A percentile compares a stretch with the other conserved stretches of the same genome.
Evolutionary conservation across 805 yeast species (phyloP).

Genomic region (Komagataella mondaviorum): DNA sequence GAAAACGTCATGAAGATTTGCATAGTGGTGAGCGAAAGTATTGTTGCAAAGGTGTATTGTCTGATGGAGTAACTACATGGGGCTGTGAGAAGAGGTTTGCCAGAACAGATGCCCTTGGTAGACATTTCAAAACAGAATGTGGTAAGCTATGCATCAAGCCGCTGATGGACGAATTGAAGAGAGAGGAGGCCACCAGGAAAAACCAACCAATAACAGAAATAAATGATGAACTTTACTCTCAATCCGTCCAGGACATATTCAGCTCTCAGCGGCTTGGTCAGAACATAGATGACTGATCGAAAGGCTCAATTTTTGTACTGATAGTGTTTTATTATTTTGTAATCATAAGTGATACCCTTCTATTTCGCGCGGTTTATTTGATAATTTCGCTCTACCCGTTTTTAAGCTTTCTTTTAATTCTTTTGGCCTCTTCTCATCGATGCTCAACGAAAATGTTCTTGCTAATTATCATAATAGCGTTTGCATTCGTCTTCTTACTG

Average conservation of each 20-base stretch:
- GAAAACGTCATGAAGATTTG: constrained; percentile 62
- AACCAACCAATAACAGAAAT: neutral
- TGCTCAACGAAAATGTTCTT: neutral
- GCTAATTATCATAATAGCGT: constrained; percentile 1
- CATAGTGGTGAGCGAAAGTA: constrained; percentile 68
- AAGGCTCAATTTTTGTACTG: neutral
- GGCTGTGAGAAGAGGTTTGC: constrained; percentile 77
- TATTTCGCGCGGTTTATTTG: neutral
- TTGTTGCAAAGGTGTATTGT: constrained; percentile 54
- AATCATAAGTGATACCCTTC: neutral
- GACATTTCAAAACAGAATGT: constrained; percentile 71
- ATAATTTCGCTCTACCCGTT: no score
- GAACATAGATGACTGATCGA: neutral
- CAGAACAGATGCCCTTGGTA: constrained; percentile 62
- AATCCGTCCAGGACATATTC: neutral
- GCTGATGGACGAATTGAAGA: constrained; percentile 40
- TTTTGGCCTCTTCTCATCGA: neutral
- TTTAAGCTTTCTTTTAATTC: no score
- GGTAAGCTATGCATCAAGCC: constrained; percentile 64
- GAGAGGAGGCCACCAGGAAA: neutral
- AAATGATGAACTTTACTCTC: neutral
- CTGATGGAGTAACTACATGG: constrained; percentile 44
- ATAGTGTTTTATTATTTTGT: neutral
- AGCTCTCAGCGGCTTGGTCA: neutral
- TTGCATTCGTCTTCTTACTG: constrained; percentile 1